Evolutionary conservation across 352 stramenopile genomes (phyloP).

Genomic region (Globisporangium irregulare): DNA sequence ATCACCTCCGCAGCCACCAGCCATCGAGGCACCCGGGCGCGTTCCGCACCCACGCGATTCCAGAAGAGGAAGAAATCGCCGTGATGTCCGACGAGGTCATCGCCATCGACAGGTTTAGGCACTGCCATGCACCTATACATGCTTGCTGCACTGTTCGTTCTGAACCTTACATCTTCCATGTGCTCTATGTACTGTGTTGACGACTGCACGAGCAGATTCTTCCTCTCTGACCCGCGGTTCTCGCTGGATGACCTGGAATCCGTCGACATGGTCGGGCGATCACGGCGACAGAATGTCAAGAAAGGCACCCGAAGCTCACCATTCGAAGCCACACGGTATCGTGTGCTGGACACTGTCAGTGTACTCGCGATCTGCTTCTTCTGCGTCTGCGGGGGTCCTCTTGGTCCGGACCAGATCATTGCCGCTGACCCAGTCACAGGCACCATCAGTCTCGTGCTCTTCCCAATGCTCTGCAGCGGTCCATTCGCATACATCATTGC

Average conservation of each 20-base stretch:
- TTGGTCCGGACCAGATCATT: slow-evolving; percentile 22
- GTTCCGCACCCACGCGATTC: slow-evolving; percentile 1
- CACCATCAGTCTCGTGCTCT: slow-evolving; percentile 20
- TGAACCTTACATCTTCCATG: neutral
- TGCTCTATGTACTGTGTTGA: neutral
- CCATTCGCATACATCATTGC: slow-evolving; percentile 88
- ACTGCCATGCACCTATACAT: neutral
- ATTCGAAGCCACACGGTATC: slow-evolving; percentile 9
- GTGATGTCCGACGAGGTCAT: slow-evolving; percentile 20
- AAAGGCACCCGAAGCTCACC: neutral
- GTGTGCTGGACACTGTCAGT: slow-evolving; percentile 16
- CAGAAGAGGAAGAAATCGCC: slow-evolving; percentile 21
- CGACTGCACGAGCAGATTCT: neutral
- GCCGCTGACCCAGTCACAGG: slow-evolving; percentile 21
- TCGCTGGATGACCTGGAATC: slow-evolving; percentile 21
- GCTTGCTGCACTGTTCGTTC: neutral
- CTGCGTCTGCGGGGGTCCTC: slow-evolving; percentile 20
- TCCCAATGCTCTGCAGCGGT: slow-evolving; percentile 78
- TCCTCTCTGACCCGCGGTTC: slow-evolving; percentile 11
- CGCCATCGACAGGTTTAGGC: slow-evolving; percentile 1
- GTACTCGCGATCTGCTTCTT: slow-evolving; percentile 24
- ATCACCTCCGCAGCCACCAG: slow-evolving; percentile 6
- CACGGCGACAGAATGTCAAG: slow-evolving; percentile 3
- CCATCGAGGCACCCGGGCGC: neutral
- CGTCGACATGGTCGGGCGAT: slow-evolving; percentile 13